Percentiles rank a stretch among this genome's conserved stretches.
Evolutionary conservation across 176 grass and related monocot genomes (phyloP).

Genomic region (Aechmea fasciata): DNA sequence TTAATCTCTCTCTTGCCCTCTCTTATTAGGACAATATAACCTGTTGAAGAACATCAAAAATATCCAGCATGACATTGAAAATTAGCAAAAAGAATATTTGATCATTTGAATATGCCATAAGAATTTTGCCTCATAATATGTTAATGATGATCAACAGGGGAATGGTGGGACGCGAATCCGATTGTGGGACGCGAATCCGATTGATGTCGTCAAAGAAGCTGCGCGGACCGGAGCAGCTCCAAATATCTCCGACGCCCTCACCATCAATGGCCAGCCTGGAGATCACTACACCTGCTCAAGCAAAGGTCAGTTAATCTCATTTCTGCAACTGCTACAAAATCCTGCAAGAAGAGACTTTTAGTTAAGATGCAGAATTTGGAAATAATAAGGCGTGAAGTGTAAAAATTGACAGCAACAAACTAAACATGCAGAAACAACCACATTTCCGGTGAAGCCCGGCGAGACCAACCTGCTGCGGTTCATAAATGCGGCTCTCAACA

Average conservation of each 20-base stretch:
- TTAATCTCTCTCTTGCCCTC: neutral
- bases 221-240: slow-evolving; percentile 48
- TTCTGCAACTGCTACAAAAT: too few relatives aligned
- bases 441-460: slow-evolving; percentile 45
- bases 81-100: too few relatives aligned
- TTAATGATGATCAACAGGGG: slow-evolving; percentile 26
- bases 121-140: too few relatives aligned
- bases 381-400: too few relatives aligned
- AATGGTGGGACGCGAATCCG: slow-evolving; percentile 82
- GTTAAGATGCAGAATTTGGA: too few relatives aligned
- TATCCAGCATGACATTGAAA: too few relatives aligned
- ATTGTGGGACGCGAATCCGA: too few relatives aligned
- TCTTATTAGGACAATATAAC: too few relatives aligned
- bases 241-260: slow-evolving; percentile 73
- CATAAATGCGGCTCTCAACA: slow-evolving; percentile 71
- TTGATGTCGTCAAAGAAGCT: slow-evolving; percentile 55
- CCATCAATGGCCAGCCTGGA: slow-evolving; percentile 78
- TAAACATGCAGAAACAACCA: slow-evolving; percentile 38
- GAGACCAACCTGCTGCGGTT: slow-evolving; percentile 70
- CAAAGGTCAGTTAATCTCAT: slow-evolving; percentile 19
- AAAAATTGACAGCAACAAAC: neutral
- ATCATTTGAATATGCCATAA: too few relatives aligned
- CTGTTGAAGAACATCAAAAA: too few relatives aligned
- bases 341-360: too few relatives aligned
- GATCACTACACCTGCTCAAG: slow-evolving; percentile 65